phyloP scores from a whole-genome alignment of 139 green algal species.

The Volvox africanus region DNA sequence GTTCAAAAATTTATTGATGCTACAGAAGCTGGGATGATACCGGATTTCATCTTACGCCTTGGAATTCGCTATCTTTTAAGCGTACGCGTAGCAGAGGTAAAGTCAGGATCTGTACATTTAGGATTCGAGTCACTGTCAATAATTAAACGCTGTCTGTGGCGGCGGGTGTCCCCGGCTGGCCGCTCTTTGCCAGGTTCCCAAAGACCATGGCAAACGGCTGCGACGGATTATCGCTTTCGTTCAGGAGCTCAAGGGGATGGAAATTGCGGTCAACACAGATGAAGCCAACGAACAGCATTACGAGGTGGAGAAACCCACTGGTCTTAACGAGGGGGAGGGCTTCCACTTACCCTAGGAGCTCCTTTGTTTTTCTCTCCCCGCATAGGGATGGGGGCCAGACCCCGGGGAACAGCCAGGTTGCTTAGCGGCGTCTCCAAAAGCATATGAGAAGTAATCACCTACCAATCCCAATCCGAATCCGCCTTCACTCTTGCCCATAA shows the following conservation, averaged over 20 bases:
- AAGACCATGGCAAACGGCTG: slow-evolving; percentile 16
- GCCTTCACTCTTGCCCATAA: too few relatives aligned
- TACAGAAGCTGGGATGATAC: slow-evolving; percentile 77
- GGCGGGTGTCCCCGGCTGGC: neutral
- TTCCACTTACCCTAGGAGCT: too few relatives aligned
- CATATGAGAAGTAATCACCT: too few relatives aligned
- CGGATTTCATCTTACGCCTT: slow-evolving; percentile 76
- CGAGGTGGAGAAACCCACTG: slow-evolving; percentile 63
- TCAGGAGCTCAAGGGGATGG: slow-evolving; percentile 83
- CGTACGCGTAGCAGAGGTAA: slow-evolving; percentile 60
- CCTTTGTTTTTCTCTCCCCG: too few relatives aligned
- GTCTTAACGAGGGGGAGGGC: neutral
- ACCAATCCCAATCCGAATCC: too few relatives aligned
- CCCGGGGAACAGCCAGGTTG: too few relatives aligned
- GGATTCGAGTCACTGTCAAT: neutral
- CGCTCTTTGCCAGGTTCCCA: neutral
- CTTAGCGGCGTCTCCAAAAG: too few relatives aligned
- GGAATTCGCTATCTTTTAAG: slow-evolving; percentile 82
- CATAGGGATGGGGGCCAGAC: too few relatives aligned
- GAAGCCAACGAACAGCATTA: slow-evolving; percentile 96
- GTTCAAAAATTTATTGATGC: slow-evolving; percentile 48
- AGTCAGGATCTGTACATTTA: neutral
- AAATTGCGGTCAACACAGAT: slow-evolving; percentile 87
- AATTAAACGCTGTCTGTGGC: neutral
- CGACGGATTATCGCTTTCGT: slow-evolving; percentile 71